phyloP scores from a whole-genome alignment of 2,329 filamentous ascomycete species.

The Microascus cirrosus region DNA sequence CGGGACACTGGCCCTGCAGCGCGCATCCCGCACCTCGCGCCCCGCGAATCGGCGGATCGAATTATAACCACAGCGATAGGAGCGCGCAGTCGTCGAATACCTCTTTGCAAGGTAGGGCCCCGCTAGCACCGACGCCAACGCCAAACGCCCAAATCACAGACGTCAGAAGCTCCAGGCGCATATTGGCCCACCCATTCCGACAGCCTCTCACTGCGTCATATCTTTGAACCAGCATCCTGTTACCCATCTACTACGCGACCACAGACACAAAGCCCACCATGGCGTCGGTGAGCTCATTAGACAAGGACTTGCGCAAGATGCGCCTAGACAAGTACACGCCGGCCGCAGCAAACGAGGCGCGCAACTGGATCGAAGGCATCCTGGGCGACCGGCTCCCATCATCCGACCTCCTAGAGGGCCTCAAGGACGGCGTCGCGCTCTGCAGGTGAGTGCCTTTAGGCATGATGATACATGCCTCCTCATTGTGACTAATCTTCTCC shows the following conservation, averaged over 20 bases:
- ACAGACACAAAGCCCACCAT: slow-evolving; percentile 34
- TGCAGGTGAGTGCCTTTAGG: slow-evolving; percentile 60
- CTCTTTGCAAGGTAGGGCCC: no score
- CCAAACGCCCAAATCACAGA: not conserved
- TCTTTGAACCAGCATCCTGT: not conserved
- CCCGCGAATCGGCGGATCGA: not conserved
- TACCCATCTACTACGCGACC: not conserved
- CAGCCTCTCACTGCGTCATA: not conserved
- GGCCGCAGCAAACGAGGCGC: slow-evolving; percentile 74
- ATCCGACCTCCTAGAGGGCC: slow-evolving; percentile 68
- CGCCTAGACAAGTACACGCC: slow-evolving; percentile 90
- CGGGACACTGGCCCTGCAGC: not conserved
- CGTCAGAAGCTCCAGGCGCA: not conserved
- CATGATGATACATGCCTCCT: slow-evolving; percentile 1
- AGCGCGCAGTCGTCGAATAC: no score
- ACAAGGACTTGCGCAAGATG: slow-evolving; percentile 90
- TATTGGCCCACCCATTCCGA: not conserved
- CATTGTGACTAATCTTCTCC: slow-evolving; percentile 10
- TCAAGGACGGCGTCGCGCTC: slow-evolving; percentile 85
- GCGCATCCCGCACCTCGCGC: not conserved
- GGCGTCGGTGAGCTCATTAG: slow-evolving; percentile 87
- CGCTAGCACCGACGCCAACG: not conserved
- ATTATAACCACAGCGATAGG: no score
- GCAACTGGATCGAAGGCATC: slow-evolving; percentile 73
- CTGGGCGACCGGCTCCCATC: slow-evolving; percentile 62